These are phyloP conservation scores for Mycena albidolilacea DNA, from an alignment of 768 basidiomycete genomes.

Conservation along the genomic window DNA sequence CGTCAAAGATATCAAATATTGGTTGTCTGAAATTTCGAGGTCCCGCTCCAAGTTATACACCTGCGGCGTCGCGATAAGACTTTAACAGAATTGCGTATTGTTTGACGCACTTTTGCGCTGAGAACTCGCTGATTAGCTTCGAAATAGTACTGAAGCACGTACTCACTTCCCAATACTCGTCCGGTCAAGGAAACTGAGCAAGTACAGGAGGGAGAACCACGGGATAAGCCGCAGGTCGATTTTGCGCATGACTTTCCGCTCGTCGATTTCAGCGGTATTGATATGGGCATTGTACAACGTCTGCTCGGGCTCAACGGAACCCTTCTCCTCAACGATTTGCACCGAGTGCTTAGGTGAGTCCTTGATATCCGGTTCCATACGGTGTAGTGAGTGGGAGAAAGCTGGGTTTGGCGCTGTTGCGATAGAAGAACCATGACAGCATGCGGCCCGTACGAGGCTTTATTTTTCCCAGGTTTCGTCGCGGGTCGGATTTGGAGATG, in stretches of 20 bases:
- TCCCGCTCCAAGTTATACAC: constrained; percentile 72
- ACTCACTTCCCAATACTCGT: constrained; percentile 75
- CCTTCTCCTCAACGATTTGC: constrained; percentile 35
- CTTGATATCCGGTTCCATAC: constrained; percentile 34
- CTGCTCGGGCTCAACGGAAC: constrained; percentile 24
- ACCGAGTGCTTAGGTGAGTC: constrained; percentile 16
- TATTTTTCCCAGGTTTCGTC: not conserved
- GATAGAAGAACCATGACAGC: constrained; percentile 6
- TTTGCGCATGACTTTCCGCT: constrained; percentile 68
- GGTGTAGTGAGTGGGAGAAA: constrained; percentile 3
- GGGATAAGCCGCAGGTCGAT: constrained; percentile 81
- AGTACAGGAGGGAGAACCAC: constrained; percentile 81
- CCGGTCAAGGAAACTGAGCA: constrained; percentile 80
- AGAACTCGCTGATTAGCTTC: not conserved
- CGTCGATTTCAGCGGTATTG: constrained; percentile 69
- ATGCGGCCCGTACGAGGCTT: not conserved
- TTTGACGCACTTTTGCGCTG: constrained; percentile 67
- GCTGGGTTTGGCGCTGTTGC: not conserved
- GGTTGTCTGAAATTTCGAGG: constrained; percentile 71
- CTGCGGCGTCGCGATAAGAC: constrained; percentile 48
- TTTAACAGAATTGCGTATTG: not conserved
- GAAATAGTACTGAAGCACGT: not conserved
- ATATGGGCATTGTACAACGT: constrained; percentile 64
- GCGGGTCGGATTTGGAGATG: not conserved
- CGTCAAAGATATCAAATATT: constrained; percentile 78